Evolutionary conservation across 2,329 filamentous ascomycete species (phyloP), one percentile per base, ranked within the genome.

Genomic region (Aspergillus texensis): DNA sequence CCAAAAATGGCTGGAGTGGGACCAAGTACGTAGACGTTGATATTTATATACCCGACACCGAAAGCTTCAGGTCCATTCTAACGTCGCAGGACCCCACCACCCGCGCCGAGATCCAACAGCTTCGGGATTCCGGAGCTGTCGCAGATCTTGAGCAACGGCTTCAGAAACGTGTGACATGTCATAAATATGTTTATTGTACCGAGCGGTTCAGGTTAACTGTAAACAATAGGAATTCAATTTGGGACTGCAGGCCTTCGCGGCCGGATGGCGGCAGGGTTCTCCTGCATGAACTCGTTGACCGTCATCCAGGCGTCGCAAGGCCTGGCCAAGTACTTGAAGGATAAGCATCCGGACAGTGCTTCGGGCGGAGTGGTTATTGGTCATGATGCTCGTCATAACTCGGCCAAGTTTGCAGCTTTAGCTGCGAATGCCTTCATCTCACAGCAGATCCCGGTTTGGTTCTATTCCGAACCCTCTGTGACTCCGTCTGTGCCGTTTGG

Each of bases 181-280:
- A 28, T 19, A 36, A 55, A 6, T 14, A 28, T 46, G 48, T 59
- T 61, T 66, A 63, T 69, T 59, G 34, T 28, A 34, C 52, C 57
- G 57, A n/a, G 60, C 14, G 6, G n/a, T 24, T 28, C 54, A 53
- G 34, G 43, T 61, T 65, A 60, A 67, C 56, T n/a, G 28, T 34
- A 55, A 36, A 41, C 52, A 36, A 57, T 56, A 81, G 79, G 80
- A 30, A 88, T 89, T 63, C 82, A 86, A 52, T 89, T 89, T 67
- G 87, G 87, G 28, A 89, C 86, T 6, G 85, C 86, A 45, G 88
- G 88, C 48, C 79, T 90, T 10, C 82, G 88, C 53, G 86, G 86
- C n/a, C 82, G 83, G 43, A 90, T 90, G 88, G 84, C 87, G 68
- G 87, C 87, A 52, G 88, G 88, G 6, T 89, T 89, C 72, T 82